Evolutionary conservation across 257 asterid species (phyloP).

Genomic region (Pogostemon cablin): DNA sequence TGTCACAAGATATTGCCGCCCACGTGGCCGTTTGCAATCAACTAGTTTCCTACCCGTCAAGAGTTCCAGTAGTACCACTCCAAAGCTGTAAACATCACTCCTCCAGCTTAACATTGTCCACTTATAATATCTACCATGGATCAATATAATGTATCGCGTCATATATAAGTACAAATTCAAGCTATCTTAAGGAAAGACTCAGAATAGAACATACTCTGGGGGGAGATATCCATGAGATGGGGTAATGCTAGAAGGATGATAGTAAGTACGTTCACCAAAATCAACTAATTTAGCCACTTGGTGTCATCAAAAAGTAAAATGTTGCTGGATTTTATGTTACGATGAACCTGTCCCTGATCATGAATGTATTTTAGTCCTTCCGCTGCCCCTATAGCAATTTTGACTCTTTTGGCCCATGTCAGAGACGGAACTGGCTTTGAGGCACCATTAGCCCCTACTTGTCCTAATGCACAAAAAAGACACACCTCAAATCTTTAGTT

Average conservation of each 20-base stretch:
- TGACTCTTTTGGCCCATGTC: slow-evolving; percentile 40
- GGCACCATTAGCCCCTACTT: slow-evolving; percentile 46
- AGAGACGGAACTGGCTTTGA: slow-evolving; percentile 45
- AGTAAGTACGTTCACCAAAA: slow-evolving; percentile 30
- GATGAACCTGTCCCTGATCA: slow-evolving; percentile 26
- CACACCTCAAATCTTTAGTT: not conserved
- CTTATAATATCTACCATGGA: not conserved
- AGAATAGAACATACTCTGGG: slow-evolving; percentile 54
- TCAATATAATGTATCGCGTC: not conserved
- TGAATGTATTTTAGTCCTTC: slow-evolving; percentile 41
- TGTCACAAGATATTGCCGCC: slow-evolving; percentile 33
- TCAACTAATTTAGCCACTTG: slow-evolving; percentile 59
- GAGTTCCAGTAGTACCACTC: slow-evolving; percentile 46
- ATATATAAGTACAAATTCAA: not conserved
- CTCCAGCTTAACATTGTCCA: not conserved
- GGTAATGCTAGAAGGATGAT: not conserved
- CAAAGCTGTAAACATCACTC: slow-evolving; percentile 47
- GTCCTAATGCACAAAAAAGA: slow-evolving; percentile 34
- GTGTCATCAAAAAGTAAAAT: slow-evolving; percentile 37
- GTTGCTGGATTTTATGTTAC: slow-evolving; percentile 31
- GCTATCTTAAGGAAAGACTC: not conserved
- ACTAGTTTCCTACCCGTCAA: slow-evolving; percentile 37
- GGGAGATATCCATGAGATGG: slow-evolving; percentile 31
- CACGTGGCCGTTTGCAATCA: slow-evolving; percentile 32
- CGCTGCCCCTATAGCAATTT: slow-evolving; percentile 44